phyloP scores from a whole-genome alignment of 1,284 basidiomycete genomes.

The Ceraceosorus guamensis region DNA sequence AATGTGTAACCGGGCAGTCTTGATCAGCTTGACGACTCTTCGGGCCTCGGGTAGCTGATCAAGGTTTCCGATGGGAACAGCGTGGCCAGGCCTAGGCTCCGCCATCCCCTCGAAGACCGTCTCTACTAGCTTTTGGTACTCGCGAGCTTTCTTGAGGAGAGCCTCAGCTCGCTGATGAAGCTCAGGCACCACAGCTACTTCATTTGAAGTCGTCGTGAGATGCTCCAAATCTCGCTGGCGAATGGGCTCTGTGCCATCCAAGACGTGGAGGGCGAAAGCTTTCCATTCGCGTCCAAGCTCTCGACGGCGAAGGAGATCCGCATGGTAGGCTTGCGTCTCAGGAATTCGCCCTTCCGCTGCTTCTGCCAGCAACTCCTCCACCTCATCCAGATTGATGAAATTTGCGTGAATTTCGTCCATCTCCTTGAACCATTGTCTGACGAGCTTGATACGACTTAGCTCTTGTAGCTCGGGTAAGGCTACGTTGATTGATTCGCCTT shows the following conservation, averaged over 20 bases:
- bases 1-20: slow-evolving; percentile 20
- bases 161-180: slow-evolving; percentile 17
- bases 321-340: slow-evolving; percentile 23
- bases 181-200: slow-evolving; percentile 23
- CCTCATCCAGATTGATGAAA: slow-evolving; percentile 33
- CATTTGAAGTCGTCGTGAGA: slow-evolving; percentile 19
- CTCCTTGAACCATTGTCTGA: slow-evolving; percentile 59
- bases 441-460: slow-evolving; percentile 67
- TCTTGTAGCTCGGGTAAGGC: slow-evolving; percentile 65
- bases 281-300: slow-evolving; percentile 28
- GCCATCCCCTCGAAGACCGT: slow-evolving; percentile 5
- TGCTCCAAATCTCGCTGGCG: slow-evolving; percentile 13
- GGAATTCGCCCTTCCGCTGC: slow-evolving; percentile 63
- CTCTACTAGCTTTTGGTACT: slow-evolving; percentile 14
- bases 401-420: slow-evolving; percentile 43
- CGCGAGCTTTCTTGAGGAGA: slow-evolving; percentile 19
- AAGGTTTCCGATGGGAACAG: not conserved
- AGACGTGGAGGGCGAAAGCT: slow-evolving; percentile 1
- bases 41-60: slow-evolving; percentile 19
- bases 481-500: slow-evolving; percentile 69
- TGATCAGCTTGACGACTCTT: slow-evolving; percentile 17
- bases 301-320: slow-evolving; percentile 18
- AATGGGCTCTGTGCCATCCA: not conserved
- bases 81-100: not conserved
- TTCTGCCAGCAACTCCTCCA: slow-evolving; percentile 63